Evolutionary conservation across 2,329 filamentous ascomycete genomes (phyloP), one percentile per base, ranked within the genome.

Genomic region (Penicillium sp.): DNA sequence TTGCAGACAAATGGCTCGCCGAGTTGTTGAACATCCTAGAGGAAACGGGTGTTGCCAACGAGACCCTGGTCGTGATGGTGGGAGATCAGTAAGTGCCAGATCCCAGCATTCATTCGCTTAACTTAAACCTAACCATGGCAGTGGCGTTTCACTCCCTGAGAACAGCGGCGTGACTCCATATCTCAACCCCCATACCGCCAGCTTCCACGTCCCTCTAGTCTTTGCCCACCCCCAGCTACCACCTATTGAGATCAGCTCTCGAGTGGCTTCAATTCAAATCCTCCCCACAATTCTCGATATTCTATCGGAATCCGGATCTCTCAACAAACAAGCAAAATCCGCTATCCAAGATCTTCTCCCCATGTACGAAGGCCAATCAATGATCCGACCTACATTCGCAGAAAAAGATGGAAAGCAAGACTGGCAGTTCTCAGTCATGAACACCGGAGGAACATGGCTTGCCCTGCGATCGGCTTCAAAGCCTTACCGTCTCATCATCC

Each of bases 401-500:
- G 60, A 65, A 13, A 68, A 75, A 29, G 69, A 73, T 48, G 76
- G 74, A 10, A 68, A 73, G 6, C 66, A 67, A 23, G 65, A 67
- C 35, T 75, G 72, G 72, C 70, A 73, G 31, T 69, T 73, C 52
- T 65, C 66, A 10, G 64, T 74, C 33, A 73, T 75, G 57, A 75
- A 74, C 53, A 67, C 72, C 1, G 72, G 72, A 13, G 71, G 69
- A n/a, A 68, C 71, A 8, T 68, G 88, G 89, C 74, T 82, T 82
- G 60, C 80, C 81, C 61, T 87, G 89, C 74, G 87, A 86, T n/a
- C 82, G 78, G 62, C 97, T 88, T 91, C 86, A 87, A 69, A 91
- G 93, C 79, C 75, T 54, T 73, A 83, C 94, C 58, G 81, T 84
- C 58, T 93, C 89, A 63, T 68, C n/a, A 86, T 97, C 54, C 86